These are phyloP conservation scores for Rhizopus delemar DNA, from an alignment of 371 early-diverging fungal species.

Conservation along the genomic window DNA sequence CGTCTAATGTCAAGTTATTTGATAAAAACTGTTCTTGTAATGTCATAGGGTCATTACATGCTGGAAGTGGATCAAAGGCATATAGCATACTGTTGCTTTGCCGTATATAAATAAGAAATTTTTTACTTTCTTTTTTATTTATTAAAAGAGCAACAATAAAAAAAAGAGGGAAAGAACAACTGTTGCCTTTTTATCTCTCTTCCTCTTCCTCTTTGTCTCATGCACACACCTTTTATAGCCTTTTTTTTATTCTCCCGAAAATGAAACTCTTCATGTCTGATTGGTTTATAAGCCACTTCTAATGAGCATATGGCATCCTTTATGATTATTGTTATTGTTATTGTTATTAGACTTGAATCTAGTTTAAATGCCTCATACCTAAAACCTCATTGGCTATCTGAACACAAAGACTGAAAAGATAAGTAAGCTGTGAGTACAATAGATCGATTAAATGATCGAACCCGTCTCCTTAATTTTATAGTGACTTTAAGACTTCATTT, in stretches of 20 bases:
- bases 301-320: too few species aligned
- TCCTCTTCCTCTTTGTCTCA: neutral
- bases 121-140: neutral
- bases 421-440: too few species aligned
- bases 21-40: neutral
- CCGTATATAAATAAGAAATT: too few species aligned
- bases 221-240: too few species aligned
- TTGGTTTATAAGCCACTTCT: slow-evolving; percentile 1
- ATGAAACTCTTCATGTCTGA: neutral
- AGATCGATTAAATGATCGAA: too few species aligned
- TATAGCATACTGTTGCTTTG: neutral
- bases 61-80: slow-evolving; percentile 8
- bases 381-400: too few species aligned
- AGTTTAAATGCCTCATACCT: too few species aligned
- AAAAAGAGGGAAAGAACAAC: neutral
- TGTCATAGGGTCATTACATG: slow-evolving; percentile 7
- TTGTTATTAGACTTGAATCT: too few species aligned
- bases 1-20: neutral
- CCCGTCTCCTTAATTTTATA: too few species aligned
- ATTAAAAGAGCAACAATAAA: neutral
- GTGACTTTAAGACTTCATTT: too few species aligned
- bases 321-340: too few species aligned
- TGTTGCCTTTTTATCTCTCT: neutral
- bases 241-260: neutral
- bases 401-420: too few species aligned